Conservation (phyloP, 2,329 filamentous ascomycete genomes). For the Pestalotiopsis sp. region DNA sequence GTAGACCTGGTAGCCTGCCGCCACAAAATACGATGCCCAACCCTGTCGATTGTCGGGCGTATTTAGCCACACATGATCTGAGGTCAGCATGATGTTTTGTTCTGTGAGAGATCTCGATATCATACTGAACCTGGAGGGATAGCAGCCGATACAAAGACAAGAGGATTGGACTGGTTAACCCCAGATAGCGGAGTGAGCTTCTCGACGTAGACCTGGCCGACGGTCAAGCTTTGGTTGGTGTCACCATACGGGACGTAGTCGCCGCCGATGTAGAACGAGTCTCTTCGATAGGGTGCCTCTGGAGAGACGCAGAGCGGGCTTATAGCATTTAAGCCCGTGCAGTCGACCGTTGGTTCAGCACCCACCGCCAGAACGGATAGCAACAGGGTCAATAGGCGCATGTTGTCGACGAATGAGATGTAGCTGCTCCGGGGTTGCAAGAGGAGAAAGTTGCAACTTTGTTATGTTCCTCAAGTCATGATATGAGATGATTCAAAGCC, state of each 20-base stretch:
- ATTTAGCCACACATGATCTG: slow-evolving; percentile 41
- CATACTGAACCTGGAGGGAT: slow-evolving; percentile 9
- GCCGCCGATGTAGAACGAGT: slow-evolving; percentile 13
- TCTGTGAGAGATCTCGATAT: neutral
- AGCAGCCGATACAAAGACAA: slow-evolving; percentile 11
- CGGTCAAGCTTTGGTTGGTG: neutral
- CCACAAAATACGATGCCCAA: slow-evolving; percentile 48
- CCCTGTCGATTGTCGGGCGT: slow-evolving; percentile 47
- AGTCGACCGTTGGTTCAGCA: slow-evolving; percentile 5
- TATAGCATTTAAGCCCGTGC: slow-evolving; percentile 16
- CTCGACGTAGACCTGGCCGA: slow-evolving; percentile 14
- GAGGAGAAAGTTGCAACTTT: neutral
- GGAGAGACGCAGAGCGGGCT: slow-evolving; percentile 18
- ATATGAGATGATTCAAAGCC: neutral
- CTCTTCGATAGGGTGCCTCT: slow-evolving; percentile 14
- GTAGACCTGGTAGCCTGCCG: slow-evolving; percentile 46
- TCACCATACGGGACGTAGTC: slow-evolving; percentile 4
- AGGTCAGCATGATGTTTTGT: neutral
- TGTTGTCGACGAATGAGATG: neutral
- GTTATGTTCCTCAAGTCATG: neutral
- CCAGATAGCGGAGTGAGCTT: slow-evolving; percentile 12
- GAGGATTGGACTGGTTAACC: slow-evolving; percentile 6
- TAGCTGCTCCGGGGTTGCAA: neutral
- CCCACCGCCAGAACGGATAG: neutral
- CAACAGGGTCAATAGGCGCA: neutral